Percentiles rank a stretch among this genome's conserved stretches.
These are phyloP conservation scores for Chimonanthus salicifolius DNA, from an alignment of 164 flowering plant species.

Conservation along the genomic window DNA sequence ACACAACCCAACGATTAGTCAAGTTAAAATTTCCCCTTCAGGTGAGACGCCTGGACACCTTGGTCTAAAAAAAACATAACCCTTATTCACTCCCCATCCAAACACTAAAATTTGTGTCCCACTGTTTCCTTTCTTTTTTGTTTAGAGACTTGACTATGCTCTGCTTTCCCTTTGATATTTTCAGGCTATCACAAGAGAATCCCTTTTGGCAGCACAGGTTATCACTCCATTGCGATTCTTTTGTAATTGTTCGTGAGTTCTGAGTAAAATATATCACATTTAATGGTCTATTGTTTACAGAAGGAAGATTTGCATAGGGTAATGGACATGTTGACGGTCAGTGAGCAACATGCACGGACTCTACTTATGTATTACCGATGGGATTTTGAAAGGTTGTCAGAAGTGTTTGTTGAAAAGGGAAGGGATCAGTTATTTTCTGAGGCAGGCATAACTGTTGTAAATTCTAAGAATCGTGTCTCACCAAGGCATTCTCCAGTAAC, in stretches of 20 bases:
- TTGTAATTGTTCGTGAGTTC: background rate
- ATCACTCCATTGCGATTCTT: background rate
- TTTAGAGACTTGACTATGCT: background rate
- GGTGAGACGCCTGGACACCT: background rate
- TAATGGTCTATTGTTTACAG: constrained; percentile 26
- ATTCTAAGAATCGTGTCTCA: constrained; percentile 12
- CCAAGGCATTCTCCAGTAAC: constrained; percentile 20
- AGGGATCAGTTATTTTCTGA: constrained; percentile 41
- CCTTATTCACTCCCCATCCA: background rate
- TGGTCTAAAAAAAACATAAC: background rate
- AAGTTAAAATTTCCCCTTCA: background rate
- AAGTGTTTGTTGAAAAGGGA: constrained; percentile 68
- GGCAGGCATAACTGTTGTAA: constrained; percentile 56
- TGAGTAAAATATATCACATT: background rate
- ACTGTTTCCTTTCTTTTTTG: background rate
- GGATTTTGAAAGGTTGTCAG: constrained; percentile 61
- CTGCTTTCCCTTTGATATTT: constrained; percentile 5
- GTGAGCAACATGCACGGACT: constrained; percentile 79
- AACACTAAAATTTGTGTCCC: no score
- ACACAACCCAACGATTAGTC: background rate
- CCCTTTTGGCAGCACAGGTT: constrained; percentile 80
- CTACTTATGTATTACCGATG: constrained; percentile 75
- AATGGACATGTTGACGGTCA: constrained; percentile 58
- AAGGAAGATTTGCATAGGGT: constrained; percentile 62
- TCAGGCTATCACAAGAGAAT: constrained; percentile 73